A percentile compares a stretch with the other conserved stretches of the same genome.
Conservation (phyloP, 2,329 filamentous ascomycete genomes). For the Penicillium sp. region DNA sequence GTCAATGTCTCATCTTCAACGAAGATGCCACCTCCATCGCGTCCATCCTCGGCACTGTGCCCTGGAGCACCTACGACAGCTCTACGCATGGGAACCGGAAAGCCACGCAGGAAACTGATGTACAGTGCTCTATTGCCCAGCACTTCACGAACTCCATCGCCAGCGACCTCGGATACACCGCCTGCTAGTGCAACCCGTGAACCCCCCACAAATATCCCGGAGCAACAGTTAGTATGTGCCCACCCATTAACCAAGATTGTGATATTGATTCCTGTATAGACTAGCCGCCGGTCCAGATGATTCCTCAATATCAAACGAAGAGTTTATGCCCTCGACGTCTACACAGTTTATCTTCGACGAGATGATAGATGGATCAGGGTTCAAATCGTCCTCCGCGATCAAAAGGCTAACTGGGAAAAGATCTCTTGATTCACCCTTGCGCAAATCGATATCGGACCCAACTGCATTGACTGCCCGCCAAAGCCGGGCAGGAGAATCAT, state of each 20-base stretch:
- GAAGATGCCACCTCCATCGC: slow-evolving; percentile 4
- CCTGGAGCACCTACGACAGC: slow-evolving; percentile 23
- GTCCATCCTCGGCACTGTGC: not conserved
- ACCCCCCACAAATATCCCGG: slow-evolving; percentile 4
- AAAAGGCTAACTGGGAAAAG: slow-evolving; percentile 7
- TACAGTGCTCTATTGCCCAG: slow-evolving; percentile 40
- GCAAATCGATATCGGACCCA: slow-evolving; percentile 40
- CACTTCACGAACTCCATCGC: slow-evolving; percentile 16
- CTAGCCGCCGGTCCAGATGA: not conserved
- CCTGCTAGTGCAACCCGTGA: slow-evolving; percentile 2
- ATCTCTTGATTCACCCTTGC: slow-evolving; percentile 19
- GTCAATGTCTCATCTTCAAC: not conserved
- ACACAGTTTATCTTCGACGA: slow-evolving; percentile 33
- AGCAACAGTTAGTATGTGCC: slow-evolving; percentile 35
- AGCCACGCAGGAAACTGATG: slow-evolving; percentile 47
- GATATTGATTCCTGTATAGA: slow-evolving; percentile 16
- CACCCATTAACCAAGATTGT: not conserved
- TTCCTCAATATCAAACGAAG: slow-evolving; percentile 16
- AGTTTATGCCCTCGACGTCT: slow-evolving; percentile 31
- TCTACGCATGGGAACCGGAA: slow-evolving; percentile 35
- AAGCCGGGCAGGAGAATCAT: slow-evolving; percentile 18
- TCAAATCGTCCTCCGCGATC: not conserved
- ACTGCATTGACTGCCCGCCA: slow-evolving; percentile 26
- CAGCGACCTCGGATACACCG: slow-evolving; percentile 8
- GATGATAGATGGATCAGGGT: slow-evolving; percentile 16